Evolutionary conservation across 306 rosid genomes (phyloP).

Genomic region (Coriaria nepalensis): DNA sequence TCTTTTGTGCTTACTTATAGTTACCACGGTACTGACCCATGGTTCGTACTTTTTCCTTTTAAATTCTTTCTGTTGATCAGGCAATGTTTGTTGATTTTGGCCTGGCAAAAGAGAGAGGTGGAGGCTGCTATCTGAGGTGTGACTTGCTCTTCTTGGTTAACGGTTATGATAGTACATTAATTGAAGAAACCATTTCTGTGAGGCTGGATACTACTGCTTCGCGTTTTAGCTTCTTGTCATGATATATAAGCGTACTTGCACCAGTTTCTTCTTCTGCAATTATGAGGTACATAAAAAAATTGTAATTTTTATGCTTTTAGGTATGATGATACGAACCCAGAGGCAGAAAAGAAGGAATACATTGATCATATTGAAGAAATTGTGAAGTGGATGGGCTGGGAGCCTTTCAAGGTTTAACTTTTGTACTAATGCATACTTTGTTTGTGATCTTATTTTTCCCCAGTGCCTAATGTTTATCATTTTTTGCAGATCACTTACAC

Average conservation of each 20-base stretch:
- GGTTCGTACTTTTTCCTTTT: slow-evolving; percentile 2
- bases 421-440: slow-evolving; percentile 4
- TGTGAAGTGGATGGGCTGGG: slow-evolving; percentile 99
- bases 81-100: slow-evolving; percentile 98
- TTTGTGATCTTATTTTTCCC: slow-evolving; percentile 1
- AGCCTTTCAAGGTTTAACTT: slow-evolving; percentile 62
- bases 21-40: slow-evolving; percentile 4
- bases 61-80: slow-evolving; percentile 25
- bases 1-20: background rate
- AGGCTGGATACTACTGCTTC: no score
- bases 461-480: slow-evolving; percentile 9
- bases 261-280: no score
- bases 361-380: slow-evolving; percentile 93
- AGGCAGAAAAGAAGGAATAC: slow-evolving; percentile 88
- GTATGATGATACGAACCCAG: slow-evolving; percentile 94
- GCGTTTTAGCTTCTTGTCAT: no score
- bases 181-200: no score
- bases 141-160: slow-evolving; percentile 4
- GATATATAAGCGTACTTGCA: no score
- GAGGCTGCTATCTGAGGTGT: slow-evolving; percentile 82
- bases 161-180: no score
- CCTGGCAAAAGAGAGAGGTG: slow-evolving; percentile 85
- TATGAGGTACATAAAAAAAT: background rate
- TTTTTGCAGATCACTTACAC: slow-evolving; percentile 70
- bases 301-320: slow-evolving; percentile 28